A percentile compares a stretch with the other conserved stretches of the same genome.
phyloP scores from a whole-genome alignment of 352 stramenopile genomes.

The Phytophthora pinifolia region DNA sequence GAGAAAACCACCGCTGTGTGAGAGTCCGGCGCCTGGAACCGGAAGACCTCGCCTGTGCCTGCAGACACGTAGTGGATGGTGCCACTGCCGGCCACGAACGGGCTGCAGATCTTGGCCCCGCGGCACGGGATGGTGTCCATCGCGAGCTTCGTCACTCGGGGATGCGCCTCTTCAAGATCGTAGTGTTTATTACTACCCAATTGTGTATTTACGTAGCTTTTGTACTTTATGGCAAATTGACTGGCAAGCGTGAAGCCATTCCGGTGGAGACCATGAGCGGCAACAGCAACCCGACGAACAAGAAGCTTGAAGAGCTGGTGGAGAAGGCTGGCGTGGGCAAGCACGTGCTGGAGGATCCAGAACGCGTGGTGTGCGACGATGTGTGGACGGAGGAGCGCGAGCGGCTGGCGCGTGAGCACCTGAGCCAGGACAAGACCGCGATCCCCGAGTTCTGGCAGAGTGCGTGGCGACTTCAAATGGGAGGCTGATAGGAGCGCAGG shows the following conservation, averaged over 20 bases:
- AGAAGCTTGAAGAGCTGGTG: slow-evolving; percentile 76
- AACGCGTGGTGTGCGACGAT: slow-evolving; percentile 74
- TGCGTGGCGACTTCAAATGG: slow-evolving; percentile 22
- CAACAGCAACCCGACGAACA: slow-evolving; percentile 62
- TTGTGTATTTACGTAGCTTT: too few relatives aligned
- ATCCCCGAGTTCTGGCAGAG: slow-evolving; percentile 83
- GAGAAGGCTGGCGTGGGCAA: slow-evolving; percentile 70
- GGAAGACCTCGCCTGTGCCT: slow-evolving; percentile 68
- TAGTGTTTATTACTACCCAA: background rate
- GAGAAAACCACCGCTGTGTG: slow-evolving; percentile 64
- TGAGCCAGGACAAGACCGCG: slow-evolving; percentile 74
- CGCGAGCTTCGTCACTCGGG: background rate
- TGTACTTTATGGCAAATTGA: slow-evolving; percentile 1
- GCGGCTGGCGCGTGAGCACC: slow-evolving; percentile 59
- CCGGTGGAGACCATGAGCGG: slow-evolving; percentile 36
- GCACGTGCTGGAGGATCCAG: slow-evolving; percentile 61
- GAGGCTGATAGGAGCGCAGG: background rate
- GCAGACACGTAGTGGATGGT: slow-evolving; percentile 76
- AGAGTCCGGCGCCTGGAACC: slow-evolving; percentile 38
- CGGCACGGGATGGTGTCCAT: slow-evolving; percentile 54
- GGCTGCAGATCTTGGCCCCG: slow-evolving; percentile 75
- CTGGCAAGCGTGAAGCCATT: slow-evolving; percentile 13
- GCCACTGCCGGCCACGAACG: slow-evolving; percentile 42
- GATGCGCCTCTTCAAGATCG: slow-evolving; percentile 28
- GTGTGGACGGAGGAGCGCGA: slow-evolving; percentile 84